A percentile compares a stretch with the other conserved stretches of the same genome.
These are phyloP conservation scores for Macaranga tanarius DNA, from an alignment of 441 rosid genomes.

Conservation along the genomic window DNA sequence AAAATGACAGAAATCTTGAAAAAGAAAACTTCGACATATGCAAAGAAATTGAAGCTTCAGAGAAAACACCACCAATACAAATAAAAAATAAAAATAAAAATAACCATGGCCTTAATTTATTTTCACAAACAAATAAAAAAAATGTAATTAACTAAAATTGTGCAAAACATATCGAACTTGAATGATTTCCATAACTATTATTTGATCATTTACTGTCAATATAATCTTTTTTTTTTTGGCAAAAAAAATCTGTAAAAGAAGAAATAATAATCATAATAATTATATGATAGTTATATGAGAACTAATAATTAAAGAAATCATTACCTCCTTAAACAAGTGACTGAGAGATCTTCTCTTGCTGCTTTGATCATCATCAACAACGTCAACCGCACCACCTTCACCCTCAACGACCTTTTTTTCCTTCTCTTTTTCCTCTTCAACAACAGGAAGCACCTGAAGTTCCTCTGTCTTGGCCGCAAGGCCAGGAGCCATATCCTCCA, in stretches of 20 bases:
- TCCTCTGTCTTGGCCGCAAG: neutral
- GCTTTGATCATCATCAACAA: slow-evolving; percentile 30
- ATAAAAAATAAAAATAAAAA: no score
- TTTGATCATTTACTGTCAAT: no score
- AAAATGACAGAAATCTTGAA: slow-evolving; percentile 3
- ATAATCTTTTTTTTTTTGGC: no score
- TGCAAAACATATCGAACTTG: no score
- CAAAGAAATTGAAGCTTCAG: neutral
- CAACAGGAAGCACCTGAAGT: slow-evolving; percentile 12
- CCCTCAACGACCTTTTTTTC: slow-evolving; percentile 27
- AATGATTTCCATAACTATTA: no score
- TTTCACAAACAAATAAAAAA: no score
- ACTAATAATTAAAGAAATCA: neutral
- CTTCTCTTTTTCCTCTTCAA: slow-evolving; percentile 15
- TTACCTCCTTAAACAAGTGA: slow-evolving; percentile 60
- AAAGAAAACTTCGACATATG: neutral
- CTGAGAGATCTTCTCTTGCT: slow-evolving; percentile 51
- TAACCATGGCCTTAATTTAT: no score
- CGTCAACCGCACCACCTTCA: slow-evolving; percentile 26
- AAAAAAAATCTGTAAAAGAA: neutral
- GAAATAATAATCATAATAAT: neutral
- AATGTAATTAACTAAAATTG: no score
- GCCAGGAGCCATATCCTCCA: slow-evolving; percentile 11
- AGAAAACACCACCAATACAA: neutral
- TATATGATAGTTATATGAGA: neutral